These are phyloP conservation scores for Ceratorhiza oryzae-sativae DNA, from an alignment of 1,284 basidiomycete genomes.

Conservation along the genomic window DNA sequence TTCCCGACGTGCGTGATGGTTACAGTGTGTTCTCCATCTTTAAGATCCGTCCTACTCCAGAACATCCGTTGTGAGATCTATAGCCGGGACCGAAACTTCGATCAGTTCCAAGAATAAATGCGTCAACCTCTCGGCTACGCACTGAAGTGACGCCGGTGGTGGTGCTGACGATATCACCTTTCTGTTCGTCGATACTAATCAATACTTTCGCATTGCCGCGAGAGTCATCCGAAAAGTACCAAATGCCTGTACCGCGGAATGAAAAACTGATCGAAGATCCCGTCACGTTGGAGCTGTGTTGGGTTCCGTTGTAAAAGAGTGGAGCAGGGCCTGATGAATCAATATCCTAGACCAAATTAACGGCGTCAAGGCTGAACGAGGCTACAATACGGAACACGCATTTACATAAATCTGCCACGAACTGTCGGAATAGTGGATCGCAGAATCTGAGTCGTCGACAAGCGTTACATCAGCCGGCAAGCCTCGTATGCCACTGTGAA, in stretches of 20 bases:
- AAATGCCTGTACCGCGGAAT: conserved; percentile 17
- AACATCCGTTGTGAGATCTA: background rate
- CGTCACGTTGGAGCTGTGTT: background rate
- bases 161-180: background rate
- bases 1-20: conserved; percentile 1
- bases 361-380: background rate
- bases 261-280: background rate
- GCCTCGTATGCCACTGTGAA: background rate
- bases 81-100: background rate
- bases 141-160: background rate
- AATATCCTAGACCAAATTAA: background rate
- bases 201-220: background rate
- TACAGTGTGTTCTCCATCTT: background rate
- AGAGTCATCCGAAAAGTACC: conserved; percentile 16
- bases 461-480: background rate
- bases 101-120: background rate
- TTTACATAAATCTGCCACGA: background rate
- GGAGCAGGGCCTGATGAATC: background rate
- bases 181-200: conserved; percentile 13
- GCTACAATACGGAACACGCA: background rate
- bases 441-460: background rate
- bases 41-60: conserved; percentile 18
- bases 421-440: background rate
- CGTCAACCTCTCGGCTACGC: background rate
- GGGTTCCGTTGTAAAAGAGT: background rate